Evolutionary conservation across 257 asterid species (phyloP), one percentile per base, ranked within the genome.

Genomic region (Ilex asprella): DNA sequence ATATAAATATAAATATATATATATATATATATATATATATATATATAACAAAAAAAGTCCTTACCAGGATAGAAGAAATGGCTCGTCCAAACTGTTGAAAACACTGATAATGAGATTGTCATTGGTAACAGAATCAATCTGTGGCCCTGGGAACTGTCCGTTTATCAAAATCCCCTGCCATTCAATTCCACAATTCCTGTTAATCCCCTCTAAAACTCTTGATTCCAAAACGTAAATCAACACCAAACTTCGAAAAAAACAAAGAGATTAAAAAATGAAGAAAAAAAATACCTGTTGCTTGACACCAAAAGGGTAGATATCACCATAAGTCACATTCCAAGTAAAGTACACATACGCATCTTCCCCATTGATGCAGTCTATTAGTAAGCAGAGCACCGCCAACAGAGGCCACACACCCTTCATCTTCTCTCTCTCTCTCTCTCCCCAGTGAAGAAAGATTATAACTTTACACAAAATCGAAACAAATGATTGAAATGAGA

Each of bases 121-220:
- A 65, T 79, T 76, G 1, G 82, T 76, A 3, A 68, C 78, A 16
- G 78, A 13, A 39, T 68, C 72, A 58, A 79, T 79, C 12, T 46
- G 62, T 2, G 85, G 85, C 35, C 85, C 85, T 46, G 85, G 85
- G 59, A 79, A 79, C 39, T 76, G 77, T 35, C 80, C 85, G 56
- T 79, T 79, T 61, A 79, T 79, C 78, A 79, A 65, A n/a, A 79
- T 76, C 4, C 85, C 85, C 85, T 79, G 80, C 60, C 41, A 56
- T 10, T 65, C 7, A 29, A 59, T 29, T 44, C 30, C 35, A 30
- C 30, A 15, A 11, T 5, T 14, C 55, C 55, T 6, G 8, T 50
- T 50, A 21, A 21, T 35, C 41, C 1, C 41, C 41, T 35, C 41
- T 21, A 35, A 35, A 35, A 35, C 41, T 35, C 41, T 35, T 35